Evolutionary conservation across 2,329 filamentous ascomycete genomes (phyloP).

Genomic region (Leptosphaerulina australis): DNA sequence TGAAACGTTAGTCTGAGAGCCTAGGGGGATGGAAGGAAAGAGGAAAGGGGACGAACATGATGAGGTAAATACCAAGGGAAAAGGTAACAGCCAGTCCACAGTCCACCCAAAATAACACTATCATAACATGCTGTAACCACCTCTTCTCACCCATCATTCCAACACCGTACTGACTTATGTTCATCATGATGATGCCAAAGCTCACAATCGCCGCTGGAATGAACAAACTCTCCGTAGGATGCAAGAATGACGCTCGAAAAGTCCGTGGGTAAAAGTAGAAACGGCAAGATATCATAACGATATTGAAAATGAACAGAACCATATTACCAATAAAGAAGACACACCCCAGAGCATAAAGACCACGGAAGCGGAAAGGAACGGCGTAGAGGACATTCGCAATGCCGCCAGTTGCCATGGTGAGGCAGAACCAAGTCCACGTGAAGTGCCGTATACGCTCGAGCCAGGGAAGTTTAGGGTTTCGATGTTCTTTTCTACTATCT

Average conservation of each 20-base stretch:
- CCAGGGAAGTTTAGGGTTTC: constrained; percentile 11
- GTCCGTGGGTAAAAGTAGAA: constrained; percentile 74
- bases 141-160: constrained; percentile 55
- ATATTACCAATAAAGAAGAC: constrained; percentile 58
- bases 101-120: constrained; percentile 77
- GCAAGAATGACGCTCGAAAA: constrained; percentile 72
- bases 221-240: constrained; percentile 80
- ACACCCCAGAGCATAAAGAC: constrained; percentile 56
- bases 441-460: constrained; percentile 64
- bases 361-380: constrained; percentile 53
- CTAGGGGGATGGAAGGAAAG: background rate
- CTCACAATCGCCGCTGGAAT: constrained; percentile 72
- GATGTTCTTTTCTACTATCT: background rate
- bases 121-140: constrained; percentile 63
- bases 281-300: constrained; percentile 67
- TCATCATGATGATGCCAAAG: constrained; percentile 67
- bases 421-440: constrained; percentile 81
- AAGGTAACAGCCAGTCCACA: constrained; percentile 68
- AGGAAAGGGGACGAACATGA: constrained; percentile 62
- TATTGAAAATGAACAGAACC: constrained; percentile 72
- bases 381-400: constrained; percentile 64
- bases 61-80: constrained; percentile 74
- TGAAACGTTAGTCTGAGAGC: constrained; percentile 33
- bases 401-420: constrained; percentile 67
- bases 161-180: constrained; percentile 75